phyloP scores from a whole-genome alignment of 306 rosid genomes.

The Cucurbita argyrosperma region DNA sequence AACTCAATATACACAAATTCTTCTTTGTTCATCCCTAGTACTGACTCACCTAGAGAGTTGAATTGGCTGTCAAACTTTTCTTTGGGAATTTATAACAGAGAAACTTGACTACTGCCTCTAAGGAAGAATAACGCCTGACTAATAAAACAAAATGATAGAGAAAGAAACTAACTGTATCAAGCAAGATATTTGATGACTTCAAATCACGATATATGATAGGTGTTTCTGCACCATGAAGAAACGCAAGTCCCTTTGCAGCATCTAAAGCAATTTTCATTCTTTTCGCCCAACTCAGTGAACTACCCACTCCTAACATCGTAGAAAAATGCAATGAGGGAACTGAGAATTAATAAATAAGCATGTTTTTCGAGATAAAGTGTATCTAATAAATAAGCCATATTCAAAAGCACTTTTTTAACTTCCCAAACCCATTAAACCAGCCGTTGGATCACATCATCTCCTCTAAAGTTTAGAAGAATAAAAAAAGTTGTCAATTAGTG shows the following conservation, averaged over 20 bases:
- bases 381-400: background rate
- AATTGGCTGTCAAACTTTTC: background rate
- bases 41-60: background rate
- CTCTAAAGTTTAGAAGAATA: background rate
- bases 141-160: background rate
- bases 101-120: background rate
- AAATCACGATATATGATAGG: conserved; percentile 94
- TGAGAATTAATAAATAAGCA: background rate
- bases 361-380: background rate
- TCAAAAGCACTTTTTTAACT: background rate
- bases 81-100: background rate
- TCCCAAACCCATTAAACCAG: background rate
- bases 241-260: conserved; percentile 96
- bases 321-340: background rate
- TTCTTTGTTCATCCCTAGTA: background rate
- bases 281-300: conserved; percentile 74
- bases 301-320: conserved; percentile 67
- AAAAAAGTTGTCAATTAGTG: background rate
- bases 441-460: background rate
- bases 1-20: background rate
- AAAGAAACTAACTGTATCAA: conserved; percentile 64
- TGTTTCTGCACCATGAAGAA: conserved; percentile 89
- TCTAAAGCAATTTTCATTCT: conserved; percentile 93
- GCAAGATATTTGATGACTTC: conserved; percentile 89
- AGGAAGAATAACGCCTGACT: background rate